Base-by-base conservation (phyloP, 2,329 filamentous ascomycete genomes). In the Ophiostoma perfectum region DNA sequence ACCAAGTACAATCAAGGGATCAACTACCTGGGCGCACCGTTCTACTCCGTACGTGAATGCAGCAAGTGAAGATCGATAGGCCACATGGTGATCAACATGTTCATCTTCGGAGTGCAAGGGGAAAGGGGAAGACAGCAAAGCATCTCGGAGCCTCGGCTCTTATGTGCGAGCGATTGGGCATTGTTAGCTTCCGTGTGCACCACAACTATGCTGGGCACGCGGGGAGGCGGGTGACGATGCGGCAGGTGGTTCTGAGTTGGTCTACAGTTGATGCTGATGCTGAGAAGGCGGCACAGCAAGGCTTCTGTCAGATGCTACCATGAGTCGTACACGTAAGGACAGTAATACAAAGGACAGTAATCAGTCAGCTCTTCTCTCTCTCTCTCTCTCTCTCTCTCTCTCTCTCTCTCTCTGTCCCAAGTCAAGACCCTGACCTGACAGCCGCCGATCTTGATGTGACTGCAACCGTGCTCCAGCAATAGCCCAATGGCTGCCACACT, bases 391-490 rank as follows among this genome's bases (percentile, higher is more conserved):
- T 49, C n/a, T 27, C n/a, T 55, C 49, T 55, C 18, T 27, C 27
- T 27, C 27, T 27, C 27, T 27, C 27, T 27, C 27, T 27, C 27
- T 27, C 27, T 27, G 27, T 27, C 27, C 27, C 27, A 27, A 27
- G 27, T 27, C 27, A 27, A 27, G 49, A 55, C 49, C 49, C 27
- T 27, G 27, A 27, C 27, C 49, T 55, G n/a, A 55, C 49, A 11
- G 18, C 9, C 49, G 49, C 49, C 49, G 49, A 55, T 55, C 49
- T 55, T 55, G 49, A 55, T 27, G 49, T 55, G 49, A 55, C 49
- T 55, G 49, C 49, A 55, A 55, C 49, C 5, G 18, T 55, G 27
- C 49, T 36, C 49, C 49, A 55, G 49, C 49, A 55, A 27, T 9
- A 55, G 49, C 49, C 27, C 49, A 55, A 55, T 55, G 18, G 49